phyloP scores from a whole-genome alignment of 2,329 filamentous ascomycete genomes.

The Sporothrix variecibatus region DNA sequence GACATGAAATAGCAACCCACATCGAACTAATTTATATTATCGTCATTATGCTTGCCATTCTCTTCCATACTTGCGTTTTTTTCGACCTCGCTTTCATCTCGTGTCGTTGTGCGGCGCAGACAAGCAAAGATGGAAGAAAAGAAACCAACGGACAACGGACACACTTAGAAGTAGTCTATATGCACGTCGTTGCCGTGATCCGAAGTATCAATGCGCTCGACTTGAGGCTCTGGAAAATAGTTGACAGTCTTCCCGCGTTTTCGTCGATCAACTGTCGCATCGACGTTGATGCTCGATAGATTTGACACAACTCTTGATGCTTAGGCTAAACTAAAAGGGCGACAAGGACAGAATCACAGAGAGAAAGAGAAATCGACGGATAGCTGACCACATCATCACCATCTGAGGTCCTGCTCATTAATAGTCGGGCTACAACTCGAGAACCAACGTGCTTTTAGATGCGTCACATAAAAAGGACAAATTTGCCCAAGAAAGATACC shows the following conservation, averaged over 20 bases:
- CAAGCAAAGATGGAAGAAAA: too few relatives aligned
- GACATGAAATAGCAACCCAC: too few relatives aligned
- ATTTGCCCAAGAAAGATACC: too few relatives aligned
- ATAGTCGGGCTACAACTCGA: too few relatives aligned
- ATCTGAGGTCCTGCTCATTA: too few relatives aligned
- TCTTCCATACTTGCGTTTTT: too few relatives aligned
- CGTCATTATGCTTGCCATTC: too few relatives aligned
- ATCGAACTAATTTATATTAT: too few relatives aligned
- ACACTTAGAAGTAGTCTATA: background rate
- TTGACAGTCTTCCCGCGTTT: background rate
- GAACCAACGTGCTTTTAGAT: background rate
- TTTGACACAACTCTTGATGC: conserved; percentile 4
- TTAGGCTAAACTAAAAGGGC: conserved; percentile 3
- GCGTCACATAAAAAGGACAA: too few relatives aligned
- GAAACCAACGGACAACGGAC: background rate
- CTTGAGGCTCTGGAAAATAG: background rate
- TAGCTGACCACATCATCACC: background rate
- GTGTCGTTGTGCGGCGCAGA: background rate
- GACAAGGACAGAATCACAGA: background rate
- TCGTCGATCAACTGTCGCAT: conserved; percentile 17
- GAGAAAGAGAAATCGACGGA: background rate
- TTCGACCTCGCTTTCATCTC: background rate
- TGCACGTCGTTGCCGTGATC: background rate
- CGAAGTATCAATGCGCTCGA: background rate
- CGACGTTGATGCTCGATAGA: background rate